A percentile compares a stretch with the other conserved stretches of the same genome.
Conservation (phyloP, 257 asterid species). For the Solanum appendiculatum region DNA sequence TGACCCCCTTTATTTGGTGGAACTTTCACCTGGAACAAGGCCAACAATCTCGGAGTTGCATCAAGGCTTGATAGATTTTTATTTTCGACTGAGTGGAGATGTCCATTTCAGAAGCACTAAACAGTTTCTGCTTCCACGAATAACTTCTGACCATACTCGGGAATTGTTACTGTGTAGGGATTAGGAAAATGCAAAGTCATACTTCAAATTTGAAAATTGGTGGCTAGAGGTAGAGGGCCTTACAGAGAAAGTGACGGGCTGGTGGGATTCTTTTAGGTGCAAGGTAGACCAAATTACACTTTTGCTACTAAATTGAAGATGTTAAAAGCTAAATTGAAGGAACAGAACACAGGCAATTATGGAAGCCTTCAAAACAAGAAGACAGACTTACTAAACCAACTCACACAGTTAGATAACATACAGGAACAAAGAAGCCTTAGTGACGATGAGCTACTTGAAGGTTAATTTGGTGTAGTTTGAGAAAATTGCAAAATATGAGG, state of each 20-base stretch:
- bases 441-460: background rate
- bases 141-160: background rate
- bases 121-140: background rate
- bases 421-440: background rate
- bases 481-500: background rate
- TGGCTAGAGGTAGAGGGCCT: background rate
- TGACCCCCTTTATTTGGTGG: background rate
- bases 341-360: background rate
- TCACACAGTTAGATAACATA: background rate
- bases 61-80: background rate
- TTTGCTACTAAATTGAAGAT: too few species aligned
- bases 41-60: background rate
- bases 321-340: background rate
- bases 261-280: background rate
- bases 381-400: background rate
- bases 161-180: background rate
- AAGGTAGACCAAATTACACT: too few species aligned
- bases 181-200: background rate
- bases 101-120: background rate
- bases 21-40: background rate
- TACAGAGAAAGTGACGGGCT: background rate
- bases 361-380: background rate
- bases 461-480: background rate
- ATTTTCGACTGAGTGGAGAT: background rate
- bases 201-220: too few species aligned